phyloP scores from a whole-genome alignment of 192 early-diverging fungal species.

The Linnemannia elongata region DNA sequence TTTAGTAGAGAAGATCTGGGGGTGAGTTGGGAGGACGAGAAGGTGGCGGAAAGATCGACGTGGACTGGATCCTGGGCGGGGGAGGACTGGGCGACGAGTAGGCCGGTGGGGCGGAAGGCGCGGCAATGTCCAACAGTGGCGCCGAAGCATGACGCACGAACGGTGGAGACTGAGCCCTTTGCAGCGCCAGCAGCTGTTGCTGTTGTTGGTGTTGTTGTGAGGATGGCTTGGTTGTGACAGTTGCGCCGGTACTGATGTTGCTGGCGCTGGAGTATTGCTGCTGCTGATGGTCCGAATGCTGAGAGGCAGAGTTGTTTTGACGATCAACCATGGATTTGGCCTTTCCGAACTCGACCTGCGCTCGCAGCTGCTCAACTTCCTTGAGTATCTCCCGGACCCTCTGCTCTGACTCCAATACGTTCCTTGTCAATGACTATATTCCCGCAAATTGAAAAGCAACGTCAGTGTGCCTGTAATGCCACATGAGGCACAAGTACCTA shows the following conservation, averaged over 20 bases:
- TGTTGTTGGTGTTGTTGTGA: conserved; percentile 14
- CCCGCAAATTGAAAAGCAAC: not conserved
- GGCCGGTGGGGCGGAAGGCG: not conserved
- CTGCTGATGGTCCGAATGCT: not conserved
- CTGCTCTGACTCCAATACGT: conserved; percentile 37
- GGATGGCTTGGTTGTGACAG: not conserved
- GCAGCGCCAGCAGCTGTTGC: not conserved
- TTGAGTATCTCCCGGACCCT: conserved; percentile 22
- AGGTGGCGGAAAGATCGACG: not conserved
- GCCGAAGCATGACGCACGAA: not conserved
- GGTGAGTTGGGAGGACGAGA: conserved; percentile 16
- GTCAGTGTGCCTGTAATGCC: not conserved
- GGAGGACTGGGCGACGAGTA: not conserved
- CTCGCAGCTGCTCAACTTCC: conserved; percentile 37
- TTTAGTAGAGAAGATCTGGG: conserved; percentile 38
- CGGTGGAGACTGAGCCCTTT: not conserved
- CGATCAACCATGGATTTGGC: not conserved
- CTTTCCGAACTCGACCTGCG: conserved; percentile 28
- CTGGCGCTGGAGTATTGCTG: not conserved
- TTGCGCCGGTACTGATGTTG: not conserved
- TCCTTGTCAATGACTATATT: conserved; percentile 26
- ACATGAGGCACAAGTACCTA: not conserved
- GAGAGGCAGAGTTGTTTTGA: not conserved
- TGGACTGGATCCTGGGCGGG: not conserved
- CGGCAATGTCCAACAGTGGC: not conserved